A percentile compares a stretch with the other conserved stretches of the same genome.
These are phyloP conservation scores for Colletotrichum lindemuthianum DNA, from an alignment of 2,329 filamentous ascomycete species.

Conservation along the genomic window DNA sequence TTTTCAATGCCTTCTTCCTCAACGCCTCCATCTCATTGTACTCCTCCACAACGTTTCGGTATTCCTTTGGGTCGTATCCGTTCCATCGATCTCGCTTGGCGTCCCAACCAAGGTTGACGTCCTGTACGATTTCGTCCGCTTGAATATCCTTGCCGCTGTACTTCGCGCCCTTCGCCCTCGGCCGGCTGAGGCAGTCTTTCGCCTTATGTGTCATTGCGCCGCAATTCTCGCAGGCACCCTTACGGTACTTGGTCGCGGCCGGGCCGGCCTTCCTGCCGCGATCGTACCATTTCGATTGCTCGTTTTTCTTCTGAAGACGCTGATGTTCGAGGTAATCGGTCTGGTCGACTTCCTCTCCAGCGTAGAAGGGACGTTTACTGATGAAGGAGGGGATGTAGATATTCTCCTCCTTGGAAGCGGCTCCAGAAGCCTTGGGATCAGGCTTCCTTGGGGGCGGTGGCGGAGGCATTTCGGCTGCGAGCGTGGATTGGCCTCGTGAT, in stretches of 20 bases:
- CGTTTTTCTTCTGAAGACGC: constrained; percentile 80
- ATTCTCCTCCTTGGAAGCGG: constrained; percentile 85
- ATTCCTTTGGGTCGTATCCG: constrained; percentile 92
- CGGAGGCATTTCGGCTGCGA: constrained; percentile 33
- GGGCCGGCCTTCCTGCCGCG: constrained; percentile 85
- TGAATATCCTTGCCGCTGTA: constrained; percentile 95
- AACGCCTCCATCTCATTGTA: constrained; percentile 88
- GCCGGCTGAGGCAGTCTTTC: constrained; percentile 91
- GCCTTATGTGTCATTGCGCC: constrained; percentile 96
- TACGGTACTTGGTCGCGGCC: constrained; percentile 95
- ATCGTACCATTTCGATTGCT: constrained; percentile 90
- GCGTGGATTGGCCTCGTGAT: neutral
- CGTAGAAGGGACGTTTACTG: constrained; percentile 96
- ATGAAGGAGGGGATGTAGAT: constrained; percentile 99
- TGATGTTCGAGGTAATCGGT: constrained; percentile 97
- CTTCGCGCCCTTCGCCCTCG: constrained; percentile 87
- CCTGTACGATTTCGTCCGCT: constrained; percentile 87
- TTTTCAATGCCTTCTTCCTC: constrained; percentile 59
- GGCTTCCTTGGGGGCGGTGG: constrained; percentile 46
- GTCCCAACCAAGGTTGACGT: constrained; percentile 92
- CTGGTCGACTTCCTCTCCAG: constrained; percentile 78
- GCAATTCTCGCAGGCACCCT: constrained; percentile 98
- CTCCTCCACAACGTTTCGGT: constrained; percentile 86
- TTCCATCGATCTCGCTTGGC: constrained; percentile 98
- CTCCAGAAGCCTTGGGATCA: constrained; percentile 42